Conservation (phyloP, 331 rosid genomes). For the Ulmus americana region DNA sequence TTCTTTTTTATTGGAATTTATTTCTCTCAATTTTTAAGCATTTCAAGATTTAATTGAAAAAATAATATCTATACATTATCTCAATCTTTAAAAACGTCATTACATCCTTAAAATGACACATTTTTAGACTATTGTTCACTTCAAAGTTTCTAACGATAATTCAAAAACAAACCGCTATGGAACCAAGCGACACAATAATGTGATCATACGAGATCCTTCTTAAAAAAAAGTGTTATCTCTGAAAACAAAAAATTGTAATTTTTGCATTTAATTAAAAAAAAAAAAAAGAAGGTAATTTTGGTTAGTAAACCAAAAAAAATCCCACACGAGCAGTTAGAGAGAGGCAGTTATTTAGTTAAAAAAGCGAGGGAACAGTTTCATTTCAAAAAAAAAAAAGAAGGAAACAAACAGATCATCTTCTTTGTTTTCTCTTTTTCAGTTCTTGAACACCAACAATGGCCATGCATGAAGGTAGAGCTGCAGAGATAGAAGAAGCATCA, state of each 20-base stretch:
- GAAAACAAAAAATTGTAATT: too few relatives aligned
- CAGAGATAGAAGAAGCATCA: conserved; percentile 4
- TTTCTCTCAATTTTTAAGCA: neutral
- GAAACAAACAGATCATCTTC: neutral
- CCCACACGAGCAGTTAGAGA: too few relatives aligned
- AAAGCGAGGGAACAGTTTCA: conserved; percentile 21
- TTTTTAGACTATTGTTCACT: too few relatives aligned
- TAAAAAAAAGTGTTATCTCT: too few relatives aligned
- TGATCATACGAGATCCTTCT: too few relatives aligned
- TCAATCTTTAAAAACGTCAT: too few relatives aligned
- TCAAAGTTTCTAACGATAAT: too few relatives aligned
- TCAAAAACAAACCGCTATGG: too few relatives aligned
- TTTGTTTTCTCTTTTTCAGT: neutral
- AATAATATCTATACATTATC: too few relatives aligned
- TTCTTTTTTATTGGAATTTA: neutral
- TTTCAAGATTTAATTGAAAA: too few relatives aligned
- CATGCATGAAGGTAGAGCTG: neutral
- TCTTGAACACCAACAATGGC: conserved; percentile 6
- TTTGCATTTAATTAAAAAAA: neutral
- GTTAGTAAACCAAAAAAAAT: neutral
- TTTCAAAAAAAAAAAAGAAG: conserved; percentile 2
- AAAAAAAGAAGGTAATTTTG: neutral
- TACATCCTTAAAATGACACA: too few relatives aligned
- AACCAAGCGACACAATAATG: too few relatives aligned
- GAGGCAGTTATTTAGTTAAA: conserved; percentile 25